Percentiles rank a stretch among this genome's conserved stretches.
These are phyloP conservation scores for Citrullus colocynthis DNA, from an alignment of 306 rosid species.

Conservation along the genomic window DNA sequence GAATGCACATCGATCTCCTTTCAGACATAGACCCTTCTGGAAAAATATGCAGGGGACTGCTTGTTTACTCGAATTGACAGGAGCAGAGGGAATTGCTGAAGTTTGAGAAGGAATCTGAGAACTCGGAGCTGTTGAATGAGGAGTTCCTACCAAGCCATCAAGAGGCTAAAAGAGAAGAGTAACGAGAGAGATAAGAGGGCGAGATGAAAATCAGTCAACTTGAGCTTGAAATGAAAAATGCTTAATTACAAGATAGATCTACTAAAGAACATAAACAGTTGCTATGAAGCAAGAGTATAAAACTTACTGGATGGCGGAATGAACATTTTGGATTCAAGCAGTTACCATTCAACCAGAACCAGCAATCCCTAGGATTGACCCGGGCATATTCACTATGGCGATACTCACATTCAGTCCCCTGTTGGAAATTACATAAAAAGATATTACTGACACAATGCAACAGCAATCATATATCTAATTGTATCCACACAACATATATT, in stretches of 20 bases:
- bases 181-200: not conserved
- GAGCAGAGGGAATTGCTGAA: constrained; percentile 25
- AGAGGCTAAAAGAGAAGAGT: constrained; percentile 47
- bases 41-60: constrained; percentile 81
- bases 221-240: not conserved
- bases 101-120: constrained; percentile 32
- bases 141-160: constrained; percentile 60
- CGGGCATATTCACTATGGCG: constrained; percentile 95
- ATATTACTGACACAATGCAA: not conserved
- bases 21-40: constrained; percentile 73
- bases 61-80: constrained; percentile 48
- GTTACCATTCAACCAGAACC: constrained; percentile 88
- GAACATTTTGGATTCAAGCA: constrained; percentile 90
- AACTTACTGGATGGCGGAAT: constrained; percentile 91
- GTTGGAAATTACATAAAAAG: constrained; percentile 3
- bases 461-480: not conserved
- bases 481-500: not conserved
- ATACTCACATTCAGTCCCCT: constrained; percentile 96
- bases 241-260: not conserved
- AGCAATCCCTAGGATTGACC: constrained; percentile 92
- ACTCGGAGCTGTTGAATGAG: constrained; percentile 47
- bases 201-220: not conserved
- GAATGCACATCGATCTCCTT: constrained; percentile 87
- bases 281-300: not conserved
- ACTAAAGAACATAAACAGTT: not conserved